Evolutionary conservation across 768 basidiomycete genomes (phyloP).

Genomic region (Trametes cubensis): DNA sequence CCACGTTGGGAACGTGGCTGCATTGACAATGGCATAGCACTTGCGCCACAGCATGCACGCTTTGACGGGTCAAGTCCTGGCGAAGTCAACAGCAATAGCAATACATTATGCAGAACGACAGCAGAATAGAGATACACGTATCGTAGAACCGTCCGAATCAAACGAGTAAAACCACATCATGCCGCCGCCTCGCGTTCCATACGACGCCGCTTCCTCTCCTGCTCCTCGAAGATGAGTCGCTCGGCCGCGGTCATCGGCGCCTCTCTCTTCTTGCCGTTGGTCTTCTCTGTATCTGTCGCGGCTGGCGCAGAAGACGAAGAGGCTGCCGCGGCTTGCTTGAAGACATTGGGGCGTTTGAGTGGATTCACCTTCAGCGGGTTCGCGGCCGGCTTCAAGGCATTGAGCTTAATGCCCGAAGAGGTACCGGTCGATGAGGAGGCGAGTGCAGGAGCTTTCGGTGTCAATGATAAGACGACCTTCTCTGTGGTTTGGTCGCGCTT

Average conservation of each 20-base stretch:
- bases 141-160: conserved; percentile 19
- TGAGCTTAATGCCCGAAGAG: conserved; percentile 28
- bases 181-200: conserved; percentile 56
- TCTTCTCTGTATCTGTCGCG: conserved; percentile 36
- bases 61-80: conserved; percentile 5
- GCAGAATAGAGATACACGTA: conserved; percentile 25
- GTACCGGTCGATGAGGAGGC: conserved; percentile 31
- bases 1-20: conserved; percentile 12
- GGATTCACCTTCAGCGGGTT: conserved; percentile 73
- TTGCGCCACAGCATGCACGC: background rate
- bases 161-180: conserved; percentile 7
- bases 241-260: conserved; percentile 81
- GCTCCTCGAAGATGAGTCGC: conserved; percentile 84
- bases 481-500: conserved; percentile 73
- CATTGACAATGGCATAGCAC: conserved; percentile 11
- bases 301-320: conserved; percentile 35
- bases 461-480: conserved; percentile 76
- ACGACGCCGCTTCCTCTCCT: conserved; percentile 81
- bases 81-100: conserved; percentile 7
- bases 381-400: conserved; percentile 51
- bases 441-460: conserved; percentile 51
- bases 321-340: conserved; percentile 55
- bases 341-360: conserved; percentile 73
- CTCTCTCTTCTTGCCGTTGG: conserved; percentile 63
- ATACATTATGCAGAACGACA: conserved; percentile 16